Percentiles rank a stretch among this genome's conserved stretches.
Conservation (phyloP, 106 monocot species). For the Dioscorea dumetorum region DNA sequence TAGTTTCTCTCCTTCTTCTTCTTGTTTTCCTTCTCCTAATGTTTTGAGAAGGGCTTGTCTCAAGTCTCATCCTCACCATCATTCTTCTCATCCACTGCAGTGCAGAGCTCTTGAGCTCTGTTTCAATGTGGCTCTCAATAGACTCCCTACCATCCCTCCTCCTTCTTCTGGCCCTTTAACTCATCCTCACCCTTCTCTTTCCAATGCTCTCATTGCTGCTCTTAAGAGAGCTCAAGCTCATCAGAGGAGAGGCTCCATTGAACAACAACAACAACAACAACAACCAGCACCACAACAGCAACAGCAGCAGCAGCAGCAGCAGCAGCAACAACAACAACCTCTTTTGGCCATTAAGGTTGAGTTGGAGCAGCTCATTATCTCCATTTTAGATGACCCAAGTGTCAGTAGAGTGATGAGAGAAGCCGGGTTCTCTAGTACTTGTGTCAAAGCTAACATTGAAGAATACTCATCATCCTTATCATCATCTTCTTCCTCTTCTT, state of each 20-base stretch:
- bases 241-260: conserved; percentile 82
- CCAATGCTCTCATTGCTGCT: conserved; percentile 90
- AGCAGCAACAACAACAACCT: conserved; percentile 56
- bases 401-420: conserved; percentile 98
- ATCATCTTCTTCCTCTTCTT: neutral
- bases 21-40: conserved; percentile 1
- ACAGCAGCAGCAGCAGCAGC: conserved; percentile 5
- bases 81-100: conserved; percentile 57
- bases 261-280: conserved; percentile 57
- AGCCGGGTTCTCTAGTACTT: conserved; percentile 91
- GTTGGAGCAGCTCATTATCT: conserved; percentile 90
- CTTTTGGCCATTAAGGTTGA: conserved; percentile 75
- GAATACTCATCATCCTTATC: conserved; percentile 25
- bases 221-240: conserved; percentile 95
- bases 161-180: conserved; percentile 48
- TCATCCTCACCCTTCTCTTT: conserved; percentile 52
- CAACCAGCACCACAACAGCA: conserved; percentile 9
- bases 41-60: conserved; percentile 73
- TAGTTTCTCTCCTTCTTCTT: conserved; percentile 31
- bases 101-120: conserved; percentile 95
- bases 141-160: conserved; percentile 62
- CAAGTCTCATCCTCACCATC: conserved; percentile 58
- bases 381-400: conserved; percentile 91
- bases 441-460: conserved; percentile 68
- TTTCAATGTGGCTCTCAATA: conserved; percentile 95